Evolutionary conservation across 768 basidiomycete species (phyloP).

Genomic region (Lyophyllum decastes): DNA sequence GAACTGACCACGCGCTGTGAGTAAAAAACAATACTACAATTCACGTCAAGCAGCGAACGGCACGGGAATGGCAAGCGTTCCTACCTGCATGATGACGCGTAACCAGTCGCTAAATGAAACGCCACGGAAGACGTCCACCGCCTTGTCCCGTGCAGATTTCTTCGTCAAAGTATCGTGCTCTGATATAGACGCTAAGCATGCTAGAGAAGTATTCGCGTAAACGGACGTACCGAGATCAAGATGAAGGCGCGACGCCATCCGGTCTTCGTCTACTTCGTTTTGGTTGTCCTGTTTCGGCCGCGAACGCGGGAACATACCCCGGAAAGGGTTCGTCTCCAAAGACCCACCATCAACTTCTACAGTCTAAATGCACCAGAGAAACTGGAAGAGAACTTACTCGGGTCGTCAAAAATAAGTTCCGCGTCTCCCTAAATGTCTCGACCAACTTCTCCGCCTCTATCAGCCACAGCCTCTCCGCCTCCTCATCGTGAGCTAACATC

Average conservation of each 20-base stretch:
- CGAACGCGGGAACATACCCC: conserved; percentile 66
- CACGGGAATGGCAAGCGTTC: conserved; percentile 13
- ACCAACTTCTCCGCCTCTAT: conserved; percentile 83
- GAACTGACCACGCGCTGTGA: conserved; percentile 63
- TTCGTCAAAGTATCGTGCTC: conserved; percentile 59
- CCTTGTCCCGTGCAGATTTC: conserved; percentile 45
- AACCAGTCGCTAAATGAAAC: conserved; percentile 87
- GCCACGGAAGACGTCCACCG: conserved; percentile 75
- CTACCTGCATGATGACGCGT: conserved; percentile 80
- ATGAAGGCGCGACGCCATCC: conserved; percentile 76
- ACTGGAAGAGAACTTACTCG: conserved; percentile 48
- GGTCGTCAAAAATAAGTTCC: conserved; percentile 77
- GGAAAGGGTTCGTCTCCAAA: conserved; percentile 52
- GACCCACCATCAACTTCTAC: conserved; percentile 2
- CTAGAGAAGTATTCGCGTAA: not conserved
- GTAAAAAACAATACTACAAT: conserved; percentile 70
- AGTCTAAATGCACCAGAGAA: not conserved
- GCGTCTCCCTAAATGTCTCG: conserved; percentile 87
- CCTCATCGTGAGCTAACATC: conserved; percentile 45
- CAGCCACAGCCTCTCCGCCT: conserved; percentile 74
- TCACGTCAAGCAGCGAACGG: conserved; percentile 1
- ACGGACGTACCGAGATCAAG: conserved; percentile 61
- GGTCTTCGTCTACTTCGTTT: conserved; percentile 64
- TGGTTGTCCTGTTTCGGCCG: conserved; percentile 37
- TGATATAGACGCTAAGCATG: conserved; percentile 18